A percentile compares a stretch with the other conserved stretches of the same genome.
phyloP scores from a whole-genome alignment of 495 filamentous ascomycete genomes.

The Aspergillus kassunensis region DNA sequence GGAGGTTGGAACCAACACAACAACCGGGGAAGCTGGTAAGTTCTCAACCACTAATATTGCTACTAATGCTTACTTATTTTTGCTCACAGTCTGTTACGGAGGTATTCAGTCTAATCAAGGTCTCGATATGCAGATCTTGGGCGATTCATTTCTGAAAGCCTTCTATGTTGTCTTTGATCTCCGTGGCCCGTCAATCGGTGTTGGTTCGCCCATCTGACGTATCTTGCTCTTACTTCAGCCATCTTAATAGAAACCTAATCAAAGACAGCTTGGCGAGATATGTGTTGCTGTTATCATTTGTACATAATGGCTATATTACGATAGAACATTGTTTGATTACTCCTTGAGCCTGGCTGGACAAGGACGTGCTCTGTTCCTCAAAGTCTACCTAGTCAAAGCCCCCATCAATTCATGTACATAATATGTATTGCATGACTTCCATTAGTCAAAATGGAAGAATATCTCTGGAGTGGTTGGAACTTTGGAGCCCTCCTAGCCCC shows the following conservation, averaged over 20 bases:
- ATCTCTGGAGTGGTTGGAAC: no score
- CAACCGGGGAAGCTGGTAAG: conserved; percentile 38
- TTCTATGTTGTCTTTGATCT: conserved; percentile 75
- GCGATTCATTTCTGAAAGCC: conserved; percentile 75
- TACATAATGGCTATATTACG: neutral
- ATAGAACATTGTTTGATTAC: no score
- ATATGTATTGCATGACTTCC: no score
- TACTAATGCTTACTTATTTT: neutral
- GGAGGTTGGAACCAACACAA: conserved; percentile 44
- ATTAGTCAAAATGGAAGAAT: no score
- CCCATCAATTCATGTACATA: no score
- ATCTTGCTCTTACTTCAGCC: neutral
- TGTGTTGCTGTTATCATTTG: neutral
- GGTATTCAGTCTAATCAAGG: conserved; percentile 62
- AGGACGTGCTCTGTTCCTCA: no score
- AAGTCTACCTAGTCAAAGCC: no score
- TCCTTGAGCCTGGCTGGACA: neutral
- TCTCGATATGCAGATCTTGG: conserved; percentile 63
- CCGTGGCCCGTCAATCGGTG: conserved; percentile 41
- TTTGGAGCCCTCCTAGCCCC: no score
- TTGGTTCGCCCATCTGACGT: conserved; percentile 25
- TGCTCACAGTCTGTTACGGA: conserved; percentile 59
- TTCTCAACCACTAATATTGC: neutral
- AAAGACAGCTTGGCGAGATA: conserved; percentile 10
- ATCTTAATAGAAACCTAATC: conserved; percentile 7